Conservation (phyloP, 768 basidiomycete species). For the Boletus reticulatus region DNA sequence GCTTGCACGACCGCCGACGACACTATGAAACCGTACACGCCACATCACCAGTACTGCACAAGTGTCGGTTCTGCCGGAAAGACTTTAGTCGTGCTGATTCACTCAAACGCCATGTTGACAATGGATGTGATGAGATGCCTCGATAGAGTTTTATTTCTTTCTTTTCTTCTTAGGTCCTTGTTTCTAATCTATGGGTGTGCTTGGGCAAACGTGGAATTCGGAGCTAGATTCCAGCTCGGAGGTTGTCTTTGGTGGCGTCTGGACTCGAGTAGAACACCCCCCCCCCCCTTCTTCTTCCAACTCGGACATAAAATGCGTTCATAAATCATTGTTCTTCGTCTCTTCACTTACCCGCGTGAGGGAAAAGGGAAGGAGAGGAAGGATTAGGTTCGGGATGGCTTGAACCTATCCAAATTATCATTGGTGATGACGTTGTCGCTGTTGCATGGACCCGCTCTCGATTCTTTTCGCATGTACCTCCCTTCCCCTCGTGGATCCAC, state of each 20-base stretch:
- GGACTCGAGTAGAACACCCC: slow-evolving; percentile 3
- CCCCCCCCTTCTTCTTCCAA: slow-evolving; percentile 1
- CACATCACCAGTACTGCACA: slow-evolving; percentile 59
- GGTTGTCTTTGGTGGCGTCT: slow-evolving; percentile 11
- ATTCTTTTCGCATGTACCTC: slow-evolving; percentile 8
- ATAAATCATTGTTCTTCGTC: slow-evolving; percentile 16
- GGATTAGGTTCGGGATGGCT: neutral
- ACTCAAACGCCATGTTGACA: slow-evolving; percentile 78
- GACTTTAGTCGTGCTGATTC: slow-evolving; percentile 80
- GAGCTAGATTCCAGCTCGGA: slow-evolving; percentile 7
- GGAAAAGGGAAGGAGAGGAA: neutral
- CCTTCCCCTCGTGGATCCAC: neutral
- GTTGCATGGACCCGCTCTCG: slow-evolving; percentile 1
- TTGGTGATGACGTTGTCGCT: neutral
- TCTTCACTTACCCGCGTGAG: slow-evolving; percentile 5
- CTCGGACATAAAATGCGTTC: slow-evolving; percentile 14
- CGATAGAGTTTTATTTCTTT: slow-evolving; percentile 23
- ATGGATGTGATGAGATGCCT: slow-evolving; percentile 71
- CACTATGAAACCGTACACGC: slow-evolving; percentile 79
- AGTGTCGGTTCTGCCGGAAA: slow-evolving; percentile 71
- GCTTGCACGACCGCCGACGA: slow-evolving; percentile 78
- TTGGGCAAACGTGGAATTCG: slow-evolving; percentile 13
- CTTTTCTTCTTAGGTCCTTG: neutral
- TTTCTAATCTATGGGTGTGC: slow-evolving; percentile 1
- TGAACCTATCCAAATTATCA: neutral